Conservation (phyloP, 768 basidiomycete species). For the Termitomyces sp. region DNA sequence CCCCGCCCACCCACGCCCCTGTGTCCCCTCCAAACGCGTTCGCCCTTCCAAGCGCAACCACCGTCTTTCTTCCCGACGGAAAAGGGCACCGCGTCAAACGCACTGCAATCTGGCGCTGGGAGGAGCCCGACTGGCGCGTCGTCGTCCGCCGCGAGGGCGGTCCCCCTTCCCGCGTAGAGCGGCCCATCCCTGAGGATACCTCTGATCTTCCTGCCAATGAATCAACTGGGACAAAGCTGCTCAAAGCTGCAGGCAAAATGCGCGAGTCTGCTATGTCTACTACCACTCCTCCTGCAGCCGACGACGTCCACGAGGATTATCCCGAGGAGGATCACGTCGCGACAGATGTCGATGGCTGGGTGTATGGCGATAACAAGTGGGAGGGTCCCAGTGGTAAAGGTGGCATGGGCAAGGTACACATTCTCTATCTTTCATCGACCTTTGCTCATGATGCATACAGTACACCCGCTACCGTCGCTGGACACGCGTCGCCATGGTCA, state of each 20-base stretch:
- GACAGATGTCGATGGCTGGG: conserved; percentile 89
- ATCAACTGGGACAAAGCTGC: conserved; percentile 30
- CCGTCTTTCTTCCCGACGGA: conserved; percentile 48
- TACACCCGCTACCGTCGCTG: conserved; percentile 85
- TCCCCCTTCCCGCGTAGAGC: conserved; percentile 50
- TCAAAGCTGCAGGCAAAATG: conserved; percentile 52
- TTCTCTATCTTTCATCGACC: not conserved
- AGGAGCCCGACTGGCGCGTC: conserved; percentile 88
- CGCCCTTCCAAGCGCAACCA: conserved; percentile 56
- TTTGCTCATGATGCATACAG: conserved; percentile 27
- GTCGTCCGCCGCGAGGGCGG: conserved; percentile 56
- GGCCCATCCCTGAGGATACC: conserved; percentile 55
- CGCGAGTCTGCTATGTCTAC: conserved; percentile 25
- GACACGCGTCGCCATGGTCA: conserved; percentile 78
- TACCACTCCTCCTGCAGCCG: conserved; percentile 7
- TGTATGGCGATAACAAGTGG: conserved; percentile 96
- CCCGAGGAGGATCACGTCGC: conserved; percentile 42
- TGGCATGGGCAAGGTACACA: conserved; percentile 74
- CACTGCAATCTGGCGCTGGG: conserved; percentile 83
- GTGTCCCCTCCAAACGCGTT: conserved; percentile 70
- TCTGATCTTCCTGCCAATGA: conserved; percentile 16
- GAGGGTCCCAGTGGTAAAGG: conserved; percentile 70
- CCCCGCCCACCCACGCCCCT: conserved; percentile 39
- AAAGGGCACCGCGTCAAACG: conserved; percentile 53
- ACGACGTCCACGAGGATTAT: conserved; percentile 24